These are phyloP conservation scores for Tolypocladium endophyticum DNA, from an alignment of 2,329 filamentous ascomycete species.

Conservation along the genomic window DNA sequence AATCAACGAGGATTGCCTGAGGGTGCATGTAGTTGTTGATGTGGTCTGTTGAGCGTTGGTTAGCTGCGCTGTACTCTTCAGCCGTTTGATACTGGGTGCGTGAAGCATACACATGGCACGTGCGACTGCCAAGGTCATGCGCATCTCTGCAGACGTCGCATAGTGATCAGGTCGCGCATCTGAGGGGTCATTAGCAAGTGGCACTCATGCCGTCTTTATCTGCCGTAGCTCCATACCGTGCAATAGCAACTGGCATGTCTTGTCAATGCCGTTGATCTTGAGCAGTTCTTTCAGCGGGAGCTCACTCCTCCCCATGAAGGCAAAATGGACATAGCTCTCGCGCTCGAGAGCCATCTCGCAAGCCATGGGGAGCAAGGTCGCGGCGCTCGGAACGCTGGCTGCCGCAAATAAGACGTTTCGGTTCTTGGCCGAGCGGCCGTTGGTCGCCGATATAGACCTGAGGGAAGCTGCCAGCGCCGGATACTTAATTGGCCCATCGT, in stretches of 20 bases:
- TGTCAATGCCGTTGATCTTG: constrained; percentile 68
- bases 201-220: background rate
- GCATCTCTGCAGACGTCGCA: constrained; percentile 56
- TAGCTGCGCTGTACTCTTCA: background rate
- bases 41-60: constrained; percentile 31
- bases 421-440: constrained; percentile 41
- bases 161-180: constrained; percentile 70
- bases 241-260: constrained; percentile 54
- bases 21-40: constrained; percentile 67
- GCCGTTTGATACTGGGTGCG: background rate
- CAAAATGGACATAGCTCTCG: constrained; percentile 71
- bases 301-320: constrained; percentile 62
- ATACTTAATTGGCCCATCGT: constrained; percentile 62
- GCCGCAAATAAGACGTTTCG: constrained; percentile 72
- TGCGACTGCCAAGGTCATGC: constrained; percentile 54
- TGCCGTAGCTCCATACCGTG: constrained; percentile 31
- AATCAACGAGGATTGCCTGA: constrained; percentile 65
- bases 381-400: constrained; percentile 61
- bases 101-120: constrained; percentile 49
- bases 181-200: constrained; percentile 17
- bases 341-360: constrained; percentile 71
- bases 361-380: constrained; percentile 66
- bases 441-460: constrained; percentile 43
- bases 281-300: constrained; percentile 60
- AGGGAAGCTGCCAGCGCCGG: constrained; percentile 54